Base-by-base conservation (phyloP, 2,329 filamentous ascomycete species). In the Leptographium flavum region DNA sequence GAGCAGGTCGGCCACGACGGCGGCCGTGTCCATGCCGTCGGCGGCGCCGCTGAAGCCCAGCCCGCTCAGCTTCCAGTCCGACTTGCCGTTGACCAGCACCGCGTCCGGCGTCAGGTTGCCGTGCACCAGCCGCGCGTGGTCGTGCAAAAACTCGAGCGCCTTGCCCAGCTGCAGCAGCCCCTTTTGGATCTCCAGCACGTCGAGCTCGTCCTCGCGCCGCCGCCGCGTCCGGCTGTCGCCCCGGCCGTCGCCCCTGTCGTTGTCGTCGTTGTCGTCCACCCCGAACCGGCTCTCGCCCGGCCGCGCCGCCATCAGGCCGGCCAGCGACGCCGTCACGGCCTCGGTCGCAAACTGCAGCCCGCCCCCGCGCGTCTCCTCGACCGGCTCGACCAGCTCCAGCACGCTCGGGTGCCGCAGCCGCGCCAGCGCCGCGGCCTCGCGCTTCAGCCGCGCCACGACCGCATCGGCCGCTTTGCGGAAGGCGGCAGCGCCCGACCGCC, bases 61-160 rank as follows among this genome's bases (percentile, higher is more conserved):
- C n/a, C 90, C 92, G 54, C 87, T 90, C 49, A 98, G 85, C 61
- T 98, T 98, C 92, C 92, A 98, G 62, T 98, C 92, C 40, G 86
- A 94, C 81, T 98, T 98, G 35, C 85, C 78, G 64, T 98, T 98
- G 62, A 98, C 79, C 52, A 94, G 82, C 52, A 98, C 79, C 17
- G 88, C 85, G 52, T 96, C 90, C 0, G 92, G 92, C 0, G 88
- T 96, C 51, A 98, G 63, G 58, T 98, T 98, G 40, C 84, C 87
- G 62, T 98, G 92, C 0, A 96, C 86, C 41, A 98, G 71, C 1
- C 53, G 49, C 28, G 47, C 51, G 10, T 48, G 54, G 28, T 49
- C 49, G 47, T 52, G 55, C 47, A 59, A 45, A 39, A 56, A 51
- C 45, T 57, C 56, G 31, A 56, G 54, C 31, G 49, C 50, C 22